These are phyloP conservation scores for Poronia punctata DNA, from an alignment of 495 filamentous ascomycete species.

Conservation along the genomic window DNA sequence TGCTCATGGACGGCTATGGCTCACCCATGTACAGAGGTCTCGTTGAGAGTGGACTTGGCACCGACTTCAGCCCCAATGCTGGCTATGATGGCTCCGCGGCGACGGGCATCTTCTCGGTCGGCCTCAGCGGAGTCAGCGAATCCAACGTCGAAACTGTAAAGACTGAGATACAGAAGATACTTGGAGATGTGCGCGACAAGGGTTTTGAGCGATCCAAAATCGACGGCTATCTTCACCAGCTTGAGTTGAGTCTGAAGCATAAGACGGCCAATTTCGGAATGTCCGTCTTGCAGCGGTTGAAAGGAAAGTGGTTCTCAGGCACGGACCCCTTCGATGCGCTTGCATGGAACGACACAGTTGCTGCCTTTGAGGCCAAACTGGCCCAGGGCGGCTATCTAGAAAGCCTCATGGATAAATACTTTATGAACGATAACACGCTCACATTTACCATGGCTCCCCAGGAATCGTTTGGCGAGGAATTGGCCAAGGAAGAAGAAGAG, in stretches of 20 bases:
- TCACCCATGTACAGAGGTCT: slow-evolving; percentile 88
- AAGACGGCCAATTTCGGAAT: slow-evolving; percentile 94
- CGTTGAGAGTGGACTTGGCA: slow-evolving; percentile 84
- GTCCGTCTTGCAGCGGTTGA: slow-evolving; percentile 77
- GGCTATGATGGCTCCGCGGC: slow-evolving; percentile 76
- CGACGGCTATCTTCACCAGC: slow-evolving; percentile 85
- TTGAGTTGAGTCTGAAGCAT: slow-evolving; percentile 85
- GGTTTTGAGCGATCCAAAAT: slow-evolving; percentile 87
- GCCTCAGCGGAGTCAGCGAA: slow-evolving; percentile 76
- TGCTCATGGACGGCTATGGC: slow-evolving; percentile 88
- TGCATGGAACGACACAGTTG: slow-evolving; percentile 80
- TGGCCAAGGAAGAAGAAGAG: slow-evolving; percentile 69
- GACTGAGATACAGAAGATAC: slow-evolving; percentile 58
- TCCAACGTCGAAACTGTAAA: slow-evolving; percentile 72
- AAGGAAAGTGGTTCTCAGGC: slow-evolving; percentile 91
- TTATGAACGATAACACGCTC: slow-evolving; percentile 76
- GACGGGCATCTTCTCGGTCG: slow-evolving; percentile 79
- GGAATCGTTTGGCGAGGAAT: slow-evolving; percentile 58
- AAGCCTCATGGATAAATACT: slow-evolving; percentile 77
- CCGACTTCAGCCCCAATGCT: slow-evolving; percentile 89
- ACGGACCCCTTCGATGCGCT: slow-evolving; percentile 84
- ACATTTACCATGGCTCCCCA: slow-evolving; percentile 94
- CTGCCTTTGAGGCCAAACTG: slow-evolving; percentile 68
- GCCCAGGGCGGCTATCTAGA: slow-evolving; percentile 74
- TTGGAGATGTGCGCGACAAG: slow-evolving; percentile 55